These are phyloP conservation scores for Crithidia thermophila DNA, from an alignment of 208 protist genomes.

Conservation along the genomic window DNA sequence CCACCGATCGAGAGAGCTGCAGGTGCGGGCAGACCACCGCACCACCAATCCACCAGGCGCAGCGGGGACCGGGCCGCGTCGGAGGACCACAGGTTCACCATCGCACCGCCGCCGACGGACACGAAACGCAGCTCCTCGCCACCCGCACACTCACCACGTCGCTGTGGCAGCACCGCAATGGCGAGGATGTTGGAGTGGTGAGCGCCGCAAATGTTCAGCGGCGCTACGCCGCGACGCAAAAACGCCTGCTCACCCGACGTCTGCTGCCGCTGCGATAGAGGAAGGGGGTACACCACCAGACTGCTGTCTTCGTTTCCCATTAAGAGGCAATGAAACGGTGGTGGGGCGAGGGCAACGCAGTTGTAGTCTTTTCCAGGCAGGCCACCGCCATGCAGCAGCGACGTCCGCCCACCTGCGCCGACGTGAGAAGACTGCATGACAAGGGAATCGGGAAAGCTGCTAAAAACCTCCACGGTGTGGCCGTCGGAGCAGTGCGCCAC, in stretches of 20 bases:
- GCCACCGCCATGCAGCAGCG: constrained; percentile 34
- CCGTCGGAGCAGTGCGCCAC: constrained; percentile 77
- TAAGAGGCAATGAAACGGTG: constrained; percentile 34
- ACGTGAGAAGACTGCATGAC: background rate
- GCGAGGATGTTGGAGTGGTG: constrained; percentile 84
- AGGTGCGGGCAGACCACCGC: background rate
- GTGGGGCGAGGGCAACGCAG: constrained; percentile 38
- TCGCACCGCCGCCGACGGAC: constrained; percentile 53
- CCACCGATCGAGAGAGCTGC: too few species aligned
- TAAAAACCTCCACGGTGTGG: constrained; percentile 7
- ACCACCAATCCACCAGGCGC: constrained; percentile 34
- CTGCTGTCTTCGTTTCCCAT: constrained; percentile 74
- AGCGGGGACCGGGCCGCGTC: constrained; percentile 3
- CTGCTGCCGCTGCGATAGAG: background rate
- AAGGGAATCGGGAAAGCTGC: background rate
- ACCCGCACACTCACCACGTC: background rate
- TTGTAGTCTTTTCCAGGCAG: constrained; percentile 80
- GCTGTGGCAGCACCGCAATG: constrained; percentile 31
- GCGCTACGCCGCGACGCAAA: background rate
- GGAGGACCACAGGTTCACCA: constrained; percentile 28
- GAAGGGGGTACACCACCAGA: constrained; percentile 31
- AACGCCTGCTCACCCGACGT: background rate
- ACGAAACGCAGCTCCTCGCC: constrained; percentile 38
- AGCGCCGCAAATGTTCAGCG: constrained; percentile 47
- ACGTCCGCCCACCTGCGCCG: constrained; percentile 5